Base-by-base conservation (phyloP, 1,284 basidiomycete species). In the Moniliophthora roreri region DNA sequence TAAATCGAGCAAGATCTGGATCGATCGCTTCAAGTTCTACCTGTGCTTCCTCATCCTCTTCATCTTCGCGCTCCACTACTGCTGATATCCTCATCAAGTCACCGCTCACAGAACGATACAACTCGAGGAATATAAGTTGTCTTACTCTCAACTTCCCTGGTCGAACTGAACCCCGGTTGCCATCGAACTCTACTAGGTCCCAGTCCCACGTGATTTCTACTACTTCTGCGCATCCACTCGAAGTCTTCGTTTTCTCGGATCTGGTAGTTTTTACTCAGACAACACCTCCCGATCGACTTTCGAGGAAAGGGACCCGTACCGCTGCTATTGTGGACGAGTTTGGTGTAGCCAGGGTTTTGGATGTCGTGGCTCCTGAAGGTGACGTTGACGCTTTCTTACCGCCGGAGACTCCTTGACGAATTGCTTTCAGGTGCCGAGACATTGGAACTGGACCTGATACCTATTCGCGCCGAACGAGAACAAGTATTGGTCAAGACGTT, bases 181-280 rank as follows among this genome's bases (percentile, higher is more conserved):
- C 46, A 51, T 50, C 59, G 55, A 40, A 53, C 56, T 60, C 54
- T n/a, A n/a, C n/a, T n/a, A n/a, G n/a, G n/a, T n/a, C n/a, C n/a
- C n/a, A n/a, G n/a, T n/a, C n/a, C n/a, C n/a, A n/a, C n/a, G n/a
- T n/a, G n/a, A n/a, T n/a, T n/a, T n/a, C n/a, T n/a, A n/a, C n/a
- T n/a, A n/a, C n/a, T n/a, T n/a, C n/a, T n/a, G n/a, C n/a, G n/a
- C n/a, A n/a, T n/a, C 28, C 61, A 51, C 65, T 81, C 2, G 79
- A 82, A 60, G 76, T 77, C 40, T 78, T 89, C 51, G 74, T 91
- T 7, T 90, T 92, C 65, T 82, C 82, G 36, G 89, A 92, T 70
- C 60, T 91, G 35, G 65, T 90, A 20, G 60, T 91, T 26, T 63
- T 90, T 18, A 75, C 47, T 21, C 32, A 51, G n/a, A 15, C 46